Percentiles rank a stretch among this genome's conserved stretches.
These are phyloP conservation scores for Botrytis sinoallii DNA, from an alignment of 2,329 filamentous ascomycete species.

Conservation along the genomic window DNA sequence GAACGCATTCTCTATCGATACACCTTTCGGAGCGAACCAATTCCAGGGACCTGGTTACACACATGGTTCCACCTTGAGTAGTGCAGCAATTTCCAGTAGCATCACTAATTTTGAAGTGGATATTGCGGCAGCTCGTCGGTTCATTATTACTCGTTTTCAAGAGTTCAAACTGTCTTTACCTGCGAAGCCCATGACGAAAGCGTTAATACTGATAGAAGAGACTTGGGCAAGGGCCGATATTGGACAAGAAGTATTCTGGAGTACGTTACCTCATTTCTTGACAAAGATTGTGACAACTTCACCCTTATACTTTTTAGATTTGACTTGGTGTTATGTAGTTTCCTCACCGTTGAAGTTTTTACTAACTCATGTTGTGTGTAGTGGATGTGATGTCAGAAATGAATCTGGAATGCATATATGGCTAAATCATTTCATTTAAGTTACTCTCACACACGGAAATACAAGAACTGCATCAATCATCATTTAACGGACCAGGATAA, in stretches of 20 bases:
- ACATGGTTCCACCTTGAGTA: constrained; percentile 10
- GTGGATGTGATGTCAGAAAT: constrained; percentile 18
- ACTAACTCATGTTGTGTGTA: background rate
- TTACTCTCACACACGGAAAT: background rate
- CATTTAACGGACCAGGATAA: background rate
- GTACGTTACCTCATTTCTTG: background rate
- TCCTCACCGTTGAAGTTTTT: background rate
- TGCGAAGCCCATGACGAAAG: constrained; percentile 32
- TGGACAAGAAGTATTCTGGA: constrained; percentile 32
- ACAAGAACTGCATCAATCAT: background rate
- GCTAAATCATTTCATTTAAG: background rate
- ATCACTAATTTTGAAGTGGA: constrained; percentile 33
- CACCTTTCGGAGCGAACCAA: constrained; percentile 1
- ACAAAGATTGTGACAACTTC: background rate
- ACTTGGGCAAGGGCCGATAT: constrained; percentile 31
- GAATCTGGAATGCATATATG: constrained; percentile 14
- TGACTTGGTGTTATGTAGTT: background rate
- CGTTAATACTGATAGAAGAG: constrained; percentile 30
- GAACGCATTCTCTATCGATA: background rate
- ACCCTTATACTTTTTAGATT: background rate
- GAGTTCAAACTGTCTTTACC: constrained; percentile 32
- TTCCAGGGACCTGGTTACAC: background rate
- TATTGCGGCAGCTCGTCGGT: constrained; percentile 31
- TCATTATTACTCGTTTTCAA: constrained; percentile 31
- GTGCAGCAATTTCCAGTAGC: constrained; percentile 23